A percentile compares a stretch with the other conserved stretches of the same genome.
Conservation (phyloP, 805 yeast genomes). For the Candida coleopterorum region DNA sequence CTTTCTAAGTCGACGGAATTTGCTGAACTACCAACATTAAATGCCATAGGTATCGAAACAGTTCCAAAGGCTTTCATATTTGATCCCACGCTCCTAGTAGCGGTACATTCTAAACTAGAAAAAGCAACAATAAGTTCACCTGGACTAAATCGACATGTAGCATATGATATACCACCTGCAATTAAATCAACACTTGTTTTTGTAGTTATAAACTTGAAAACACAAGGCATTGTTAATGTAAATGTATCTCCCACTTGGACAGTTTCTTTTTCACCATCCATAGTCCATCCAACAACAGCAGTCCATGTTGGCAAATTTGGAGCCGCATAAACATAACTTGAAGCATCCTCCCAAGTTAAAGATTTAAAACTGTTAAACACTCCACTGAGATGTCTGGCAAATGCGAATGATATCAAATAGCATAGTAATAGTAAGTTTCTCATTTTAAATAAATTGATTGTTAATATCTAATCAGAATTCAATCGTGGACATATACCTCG, state of each 20-base stretch:
- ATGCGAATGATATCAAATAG: not conserved
- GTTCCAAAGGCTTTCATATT: slow-evolving; percentile 15
- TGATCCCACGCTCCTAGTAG: slow-evolving; percentile 9
- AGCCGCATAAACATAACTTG: not conserved
- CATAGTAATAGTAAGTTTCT: not conserved
- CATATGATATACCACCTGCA: slow-evolving; percentile 14
- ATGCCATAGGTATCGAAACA: slow-evolving; percentile 19
- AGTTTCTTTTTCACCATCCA: slow-evolving; percentile 12
- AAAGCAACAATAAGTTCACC: slow-evolving; percentile 14
- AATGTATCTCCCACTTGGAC: slow-evolving; percentile 26
- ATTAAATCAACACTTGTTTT: slow-evolving; percentile 10
- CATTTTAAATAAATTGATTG: not conserved
- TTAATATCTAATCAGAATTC: too few species aligned
- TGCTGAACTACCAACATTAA: slow-evolving; percentile 17
- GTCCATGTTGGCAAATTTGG: slow-evolving; percentile 4
- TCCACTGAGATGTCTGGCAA: slow-evolving; percentile 2
- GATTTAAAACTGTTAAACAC: slow-evolving; percentile 7
- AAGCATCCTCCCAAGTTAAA: slow-evolving; percentile 3
- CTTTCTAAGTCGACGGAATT: slow-evolving; percentile 14
- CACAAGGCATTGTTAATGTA: slow-evolving; percentile 22
- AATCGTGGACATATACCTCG: too few species aligned
- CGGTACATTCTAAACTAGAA: slow-evolving; percentile 17
- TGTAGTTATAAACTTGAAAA: slow-evolving; percentile 16
- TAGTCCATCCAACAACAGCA: slow-evolving; percentile 20
- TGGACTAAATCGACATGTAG: slow-evolving; percentile 17